Base-by-base conservation (phyloP, 73 alveolate species). In the Paramecium octaurelia region DNA sequence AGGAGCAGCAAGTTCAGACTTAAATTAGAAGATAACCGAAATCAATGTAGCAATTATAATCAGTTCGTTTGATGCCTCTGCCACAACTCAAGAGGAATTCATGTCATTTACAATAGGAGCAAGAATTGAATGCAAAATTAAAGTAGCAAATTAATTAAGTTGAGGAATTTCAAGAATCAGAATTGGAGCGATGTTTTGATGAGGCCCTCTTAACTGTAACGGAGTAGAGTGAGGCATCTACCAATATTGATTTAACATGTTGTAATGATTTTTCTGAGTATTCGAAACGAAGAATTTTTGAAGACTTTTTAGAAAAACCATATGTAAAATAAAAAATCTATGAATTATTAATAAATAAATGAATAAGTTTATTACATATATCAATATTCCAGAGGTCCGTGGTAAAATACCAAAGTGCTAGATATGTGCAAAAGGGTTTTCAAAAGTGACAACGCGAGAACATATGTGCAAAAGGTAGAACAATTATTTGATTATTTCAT, bases 141-240 rank as follows among this genome's bases (percentile, higher is more conserved):
- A 73, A 73, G 27, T 35, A 80, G 31, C 18, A 80, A 80, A 46
- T 48, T 23, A 80, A 80, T 80, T 23, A 80, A 80, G 75, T 48
- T 18, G 91, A 80, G 34, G 75, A 44, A 9, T 80, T 20, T 1
- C 24, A 80, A 35, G 70, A 80, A 43, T 18, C 43, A 31, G 91
- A 80, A 80, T 23, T 80, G 14, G 91, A 80, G 29, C 7, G 73
- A 48, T 80, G 91, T 80, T 80, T 80, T 80, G 91, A 80, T 80
- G 91, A 80, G 14, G 46, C 91, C 10, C 29, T 80, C 6, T 4
- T 27, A 9, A 43, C 44, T 11, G 73, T 80, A 0, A 80, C 57
- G 40, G 57, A 48, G 14, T 34, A 80, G 48, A 43, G 64, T 80
- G 91, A 80, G 20, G 43, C 75, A 43, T 80, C 91, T 6, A 80